These are phyloP conservation scores for Trichoderma sp. DNA, from an alignment of 2,329 filamentous ascomycete genomes.

Conservation along the genomic window DNA sequence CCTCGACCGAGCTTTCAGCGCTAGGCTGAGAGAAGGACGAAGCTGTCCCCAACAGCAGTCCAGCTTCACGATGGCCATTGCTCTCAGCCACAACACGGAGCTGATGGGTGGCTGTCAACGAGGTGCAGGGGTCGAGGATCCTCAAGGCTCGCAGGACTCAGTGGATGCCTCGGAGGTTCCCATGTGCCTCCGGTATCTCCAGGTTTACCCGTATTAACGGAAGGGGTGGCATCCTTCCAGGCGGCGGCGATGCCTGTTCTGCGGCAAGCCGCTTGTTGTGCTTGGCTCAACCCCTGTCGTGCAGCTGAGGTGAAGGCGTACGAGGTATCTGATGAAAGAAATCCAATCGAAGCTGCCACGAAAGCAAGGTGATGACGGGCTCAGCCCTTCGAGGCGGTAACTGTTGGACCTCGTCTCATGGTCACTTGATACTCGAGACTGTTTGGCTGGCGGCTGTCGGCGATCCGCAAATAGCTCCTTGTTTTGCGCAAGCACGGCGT, in stretches of 20 bases:
- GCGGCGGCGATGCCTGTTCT: constrained; percentile 8
- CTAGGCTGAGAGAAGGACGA: constrained; percentile 11
- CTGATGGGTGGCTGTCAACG: constrained; percentile 15
- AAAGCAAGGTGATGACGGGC: neutral
- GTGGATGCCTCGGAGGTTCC: constrained; percentile 6
- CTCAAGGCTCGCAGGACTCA: constrained; percentile 25
- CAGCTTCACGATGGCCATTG: constrained; percentile 15
- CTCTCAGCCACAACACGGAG: constrained; percentile 8
- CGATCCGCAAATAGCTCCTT: constrained; percentile 11
- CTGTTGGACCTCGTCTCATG: neutral
- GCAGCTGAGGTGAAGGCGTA: neutral
- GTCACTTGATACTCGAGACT: constrained; percentile 15
- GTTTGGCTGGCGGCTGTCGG: constrained; percentile 1
- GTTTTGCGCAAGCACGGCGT: constrained; percentile 7
- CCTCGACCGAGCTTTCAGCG: neutral
- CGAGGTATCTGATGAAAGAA: neutral
- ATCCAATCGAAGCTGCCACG: neutral
- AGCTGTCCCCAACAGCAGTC: constrained; percentile 3
- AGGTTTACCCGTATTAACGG: neutral
- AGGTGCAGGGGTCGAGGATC: constrained; percentile 7
- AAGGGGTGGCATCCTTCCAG: constrained; percentile 2
- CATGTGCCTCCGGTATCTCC: constrained; percentile 18
- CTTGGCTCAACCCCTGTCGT: neutral
- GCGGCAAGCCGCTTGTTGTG: neutral
- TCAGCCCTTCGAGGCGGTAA: constrained; percentile 9